Conservation (phyloP, 331 rosid species). For the Spiraea crenata region DNA sequence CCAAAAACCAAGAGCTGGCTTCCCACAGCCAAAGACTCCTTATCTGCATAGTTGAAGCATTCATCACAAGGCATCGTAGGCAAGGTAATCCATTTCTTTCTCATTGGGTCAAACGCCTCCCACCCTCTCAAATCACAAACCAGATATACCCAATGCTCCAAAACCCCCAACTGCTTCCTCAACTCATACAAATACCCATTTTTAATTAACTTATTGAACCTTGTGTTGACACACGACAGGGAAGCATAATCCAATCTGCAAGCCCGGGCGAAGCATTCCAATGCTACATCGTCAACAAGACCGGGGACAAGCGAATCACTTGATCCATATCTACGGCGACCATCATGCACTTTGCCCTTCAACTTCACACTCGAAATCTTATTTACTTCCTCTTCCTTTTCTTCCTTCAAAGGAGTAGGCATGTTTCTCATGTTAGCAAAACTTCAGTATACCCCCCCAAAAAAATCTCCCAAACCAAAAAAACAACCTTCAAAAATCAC, state of each 20-base stretch:
- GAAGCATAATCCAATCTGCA: constrained; percentile 64
- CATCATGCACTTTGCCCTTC: constrained; percentile 49
- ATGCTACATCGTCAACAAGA: constrained; percentile 75
- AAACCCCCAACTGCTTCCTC: constrained; percentile 63
- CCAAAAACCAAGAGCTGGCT: constrained; percentile 83
- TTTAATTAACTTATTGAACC: constrained; percentile 57
- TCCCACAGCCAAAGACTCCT: constrained; percentile 93
- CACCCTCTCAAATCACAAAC: constrained; percentile 93
- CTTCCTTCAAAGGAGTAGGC: constrained; percentile 38
- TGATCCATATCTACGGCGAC: constrained; percentile 47
- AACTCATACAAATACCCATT: constrained; percentile 69
- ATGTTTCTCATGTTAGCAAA: constrained; percentile 45
- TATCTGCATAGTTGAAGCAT: constrained; percentile 91
- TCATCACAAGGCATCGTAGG: constrained; percentile 97
- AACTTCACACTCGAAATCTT: constrained; percentile 33
- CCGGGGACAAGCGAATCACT: constrained; percentile 86
- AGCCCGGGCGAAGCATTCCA: constrained; percentile 77
- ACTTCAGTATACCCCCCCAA: constrained; percentile 39
- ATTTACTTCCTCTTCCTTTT: constrained; percentile 44
- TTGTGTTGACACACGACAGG: constrained; percentile 60
- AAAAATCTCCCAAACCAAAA: constrained; percentile 35
- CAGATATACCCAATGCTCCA: constrained; percentile 86
- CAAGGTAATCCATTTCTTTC: constrained; percentile 74
- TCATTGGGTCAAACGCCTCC: constrained; percentile 66
- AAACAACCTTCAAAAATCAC: constrained; percentile 25